phyloP scores from a whole-genome alignment of 768 basidiomycete species.

The Kwoniella heveanensis region DNA sequence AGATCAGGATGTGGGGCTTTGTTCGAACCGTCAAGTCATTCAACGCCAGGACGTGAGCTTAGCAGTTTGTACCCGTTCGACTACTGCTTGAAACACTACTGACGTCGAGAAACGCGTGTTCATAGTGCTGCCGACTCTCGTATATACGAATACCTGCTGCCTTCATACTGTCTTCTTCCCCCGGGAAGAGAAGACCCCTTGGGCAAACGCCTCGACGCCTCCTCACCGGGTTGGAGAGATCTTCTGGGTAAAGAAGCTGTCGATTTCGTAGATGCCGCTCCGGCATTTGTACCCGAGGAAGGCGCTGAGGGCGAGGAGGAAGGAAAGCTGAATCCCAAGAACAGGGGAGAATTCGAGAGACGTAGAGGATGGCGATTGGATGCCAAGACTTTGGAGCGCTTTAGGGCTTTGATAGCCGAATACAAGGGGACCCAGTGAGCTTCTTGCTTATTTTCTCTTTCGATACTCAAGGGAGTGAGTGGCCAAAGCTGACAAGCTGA shows the following conservation, averaged over 20 bases:
- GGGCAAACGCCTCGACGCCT: constrained; percentile 45
- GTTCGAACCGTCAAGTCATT: constrained; percentile 62
- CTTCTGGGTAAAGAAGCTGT: constrained; percentile 57
- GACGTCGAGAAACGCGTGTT: no score
- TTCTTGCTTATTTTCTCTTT: not conserved
- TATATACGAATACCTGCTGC: constrained; percentile 97
- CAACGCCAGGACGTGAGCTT: constrained; percentile 57
- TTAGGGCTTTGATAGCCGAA: constrained; percentile 65
- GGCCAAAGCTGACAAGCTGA: not conserved
- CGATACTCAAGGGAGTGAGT: no score
- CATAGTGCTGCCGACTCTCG: constrained; percentile 85
- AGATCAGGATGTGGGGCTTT: constrained; percentile 90
- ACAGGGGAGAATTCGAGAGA: constrained; percentile 45
- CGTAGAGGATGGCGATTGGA: constrained; percentile 66
- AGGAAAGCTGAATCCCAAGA: constrained; percentile 29
- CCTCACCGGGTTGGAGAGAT: constrained; percentile 68
- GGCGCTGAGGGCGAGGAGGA: constrained; percentile 50
- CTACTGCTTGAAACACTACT: no score
- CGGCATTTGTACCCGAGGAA: constrained; percentile 13
- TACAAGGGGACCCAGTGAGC: constrained; percentile 77
- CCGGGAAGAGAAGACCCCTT: constrained; percentile 76
- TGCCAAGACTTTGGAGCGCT: constrained; percentile 61
- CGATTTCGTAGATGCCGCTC: constrained; percentile 58
- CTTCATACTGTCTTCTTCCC: constrained; percentile 86
- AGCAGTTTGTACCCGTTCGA: no score